Evolutionary conservation across 192 early-diverging fungal genomes (phyloP).

Genomic region (Polychytrium aggregatum): DNA sequence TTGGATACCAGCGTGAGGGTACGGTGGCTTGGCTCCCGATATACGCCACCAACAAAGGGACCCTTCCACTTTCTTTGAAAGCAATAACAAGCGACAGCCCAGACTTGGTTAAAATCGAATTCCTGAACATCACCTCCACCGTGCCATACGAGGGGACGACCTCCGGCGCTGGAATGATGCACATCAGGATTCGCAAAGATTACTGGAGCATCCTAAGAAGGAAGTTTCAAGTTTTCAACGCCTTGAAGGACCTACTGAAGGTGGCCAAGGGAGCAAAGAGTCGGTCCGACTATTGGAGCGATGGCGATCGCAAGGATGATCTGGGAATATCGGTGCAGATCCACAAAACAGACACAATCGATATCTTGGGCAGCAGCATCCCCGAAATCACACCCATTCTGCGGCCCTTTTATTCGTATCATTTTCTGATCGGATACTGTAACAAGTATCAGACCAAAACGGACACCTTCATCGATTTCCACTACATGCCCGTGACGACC

Average conservation of each 20-base stretch:
- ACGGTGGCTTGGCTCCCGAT: slow-evolving; percentile 39
- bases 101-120: slow-evolving; percentile 38
- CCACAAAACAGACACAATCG: background rate
- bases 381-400: slow-evolving; percentile 30
- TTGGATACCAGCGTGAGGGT: slow-evolving; percentile 38
- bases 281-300: no score
- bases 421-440: slow-evolving; percentile 37
- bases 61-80: slow-evolving; percentile 39
- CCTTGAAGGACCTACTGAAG: slow-evolving; percentile 20
- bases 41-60: slow-evolving; percentile 44
- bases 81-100: slow-evolving; percentile 27
- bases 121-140: slow-evolving; percentile 29
- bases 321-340: background rate
- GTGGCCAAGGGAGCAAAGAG: no score
- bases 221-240: slow-evolving; percentile 36
- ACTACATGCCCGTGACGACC: slow-evolving; percentile 40
- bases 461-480: slow-evolving; percentile 30
- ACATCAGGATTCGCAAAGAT: slow-evolving; percentile 26
- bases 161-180: background rate
- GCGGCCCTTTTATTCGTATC: slow-evolving; percentile 43
- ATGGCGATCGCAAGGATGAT: no score
- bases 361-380: background rate
- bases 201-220: slow-evolving; percentile 43
- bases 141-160: slow-evolving; percentile 32
- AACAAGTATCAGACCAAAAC: slow-evolving; percentile 32